Base-by-base conservation (phyloP, 2,329 filamentous ascomycete species). In the Hortaea sp. region DNA sequence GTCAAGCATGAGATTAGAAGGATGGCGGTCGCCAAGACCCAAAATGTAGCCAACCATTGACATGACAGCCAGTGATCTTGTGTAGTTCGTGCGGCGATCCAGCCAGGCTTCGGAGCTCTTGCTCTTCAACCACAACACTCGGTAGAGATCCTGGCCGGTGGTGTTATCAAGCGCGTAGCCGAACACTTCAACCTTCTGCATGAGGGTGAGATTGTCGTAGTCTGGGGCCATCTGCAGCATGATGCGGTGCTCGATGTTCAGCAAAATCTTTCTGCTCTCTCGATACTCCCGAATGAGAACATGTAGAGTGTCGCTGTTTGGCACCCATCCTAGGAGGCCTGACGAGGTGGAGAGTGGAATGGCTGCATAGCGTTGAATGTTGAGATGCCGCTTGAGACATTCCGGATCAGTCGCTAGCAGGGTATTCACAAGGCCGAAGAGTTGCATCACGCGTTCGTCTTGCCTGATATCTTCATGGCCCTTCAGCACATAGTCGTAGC, bases 41-140 rank as follows among this genome's bases (percentile, higher is more conserved):
- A 99, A 80, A 54, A 99, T 97, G 66, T 99, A 99, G 53, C 92
- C 92, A n/a, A 97, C 92, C 88, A 99, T 98, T n/a, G 88, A 95
- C 92, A 98, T 99, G 59, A 98, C 92, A 57, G 88, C 92, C 1
- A 98, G 75, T 1, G 90, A 97, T 48, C 92, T 84, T 12, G 92
- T 98, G 69, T 98, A 99, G 64, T 95, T 98, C n/a, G 94, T 98
- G 44, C 92, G 84, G 39, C 92, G 79, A 66, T 97, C 92, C 31
- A 99, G 81, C 92, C 92, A 99, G 1, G 90, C 85, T 66, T 99
- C 92, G 0, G 90, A 95, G 51, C 86, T 94, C 74, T 95, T 95
- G 62, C 88, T 95, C 78, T 98, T 98, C 56, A 99, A 77, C 92
- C 94, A 99, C 32, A 99, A 73, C 1, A 99, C 90, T 34, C 92